A percentile compares a stretch with the other conserved stretches of the same genome.
Conservation (phyloP, 1,139 yeast species). For the Kodamaea sp. region DNA sequence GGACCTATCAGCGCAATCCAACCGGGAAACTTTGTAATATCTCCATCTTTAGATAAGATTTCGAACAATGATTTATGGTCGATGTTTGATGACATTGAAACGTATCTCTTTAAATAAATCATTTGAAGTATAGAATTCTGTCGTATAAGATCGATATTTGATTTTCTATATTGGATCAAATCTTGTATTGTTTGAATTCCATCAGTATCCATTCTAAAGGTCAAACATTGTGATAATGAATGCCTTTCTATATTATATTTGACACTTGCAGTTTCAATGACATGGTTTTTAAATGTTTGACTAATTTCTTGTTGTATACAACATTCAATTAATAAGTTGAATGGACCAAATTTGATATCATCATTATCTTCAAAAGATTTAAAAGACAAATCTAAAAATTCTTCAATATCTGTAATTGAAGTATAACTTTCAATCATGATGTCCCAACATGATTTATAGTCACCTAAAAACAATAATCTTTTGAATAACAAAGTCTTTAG, state of each 20-base stretch:
- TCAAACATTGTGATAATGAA: slow-evolving; percentile 8
- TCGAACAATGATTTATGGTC: not conserved
- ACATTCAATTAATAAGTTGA: slow-evolving; percentile 19
- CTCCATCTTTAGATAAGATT: slow-evolving; percentile 1
- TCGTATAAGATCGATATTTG: not conserved
- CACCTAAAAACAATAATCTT: slow-evolving; percentile 30
- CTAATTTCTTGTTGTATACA: slow-evolving; percentile 11
- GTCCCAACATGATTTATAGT: slow-evolving; percentile 31
- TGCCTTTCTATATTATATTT: slow-evolving; percentile 12
- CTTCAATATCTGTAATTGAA: slow-evolving; percentile 38
- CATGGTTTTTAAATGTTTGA: slow-evolving; percentile 16
- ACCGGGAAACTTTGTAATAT: slow-evolving; percentile 11
- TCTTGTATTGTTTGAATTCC: slow-evolving; percentile 9
- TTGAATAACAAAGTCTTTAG: slow-evolving; percentile 22
- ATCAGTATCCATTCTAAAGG: slow-evolving; percentile 6
- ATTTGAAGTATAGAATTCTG: slow-evolving; percentile 6
- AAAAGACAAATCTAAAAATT: slow-evolving; percentile 27
- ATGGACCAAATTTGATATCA: slow-evolving; percentile 24
- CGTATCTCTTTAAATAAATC: slow-evolving; percentile 8
- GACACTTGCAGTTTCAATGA: slow-evolving; percentile 22
- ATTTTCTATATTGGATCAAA: not conserved
- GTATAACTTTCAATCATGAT: slow-evolving; percentile 23
- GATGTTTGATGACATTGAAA: slow-evolving; percentile 3
- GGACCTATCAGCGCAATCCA: slow-evolving; percentile 13
- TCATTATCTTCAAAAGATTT: slow-evolving; percentile 17